phyloP scores from a whole-genome alignment of 2,329 filamentous ascomycete species.

The Apiospora saccharicola region DNA sequence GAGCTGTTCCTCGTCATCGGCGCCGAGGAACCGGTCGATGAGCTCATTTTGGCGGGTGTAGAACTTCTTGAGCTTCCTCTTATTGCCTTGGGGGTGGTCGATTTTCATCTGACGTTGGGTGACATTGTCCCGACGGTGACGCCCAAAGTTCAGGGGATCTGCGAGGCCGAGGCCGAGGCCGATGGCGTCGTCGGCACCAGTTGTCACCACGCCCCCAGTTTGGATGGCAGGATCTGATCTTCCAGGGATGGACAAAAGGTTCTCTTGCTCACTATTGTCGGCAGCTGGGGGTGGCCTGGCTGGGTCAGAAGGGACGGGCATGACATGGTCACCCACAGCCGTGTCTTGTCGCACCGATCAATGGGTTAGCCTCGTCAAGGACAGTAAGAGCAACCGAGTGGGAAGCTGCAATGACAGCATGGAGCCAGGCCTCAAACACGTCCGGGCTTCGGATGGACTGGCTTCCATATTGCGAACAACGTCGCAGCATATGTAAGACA shows the following conservation, averaged over 20 bases:
- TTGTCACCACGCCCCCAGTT: constrained; percentile 15
- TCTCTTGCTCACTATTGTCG: constrained; percentile 28
- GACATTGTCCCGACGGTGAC: constrained; percentile 49
- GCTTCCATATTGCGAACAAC: constrained; percentile 11
- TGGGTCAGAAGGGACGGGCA: constrained; percentile 4
- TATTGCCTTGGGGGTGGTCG: constrained; percentile 55
- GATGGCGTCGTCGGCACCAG: constrained; percentile 31
- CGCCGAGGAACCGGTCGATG: constrained; percentile 61
- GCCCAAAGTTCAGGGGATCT: constrained; percentile 50
- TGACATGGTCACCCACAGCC: constrained; percentile 14
- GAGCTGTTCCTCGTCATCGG: constrained; percentile 61
- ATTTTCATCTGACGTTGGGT: constrained; percentile 55
- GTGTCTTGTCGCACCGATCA: constrained; percentile 19
- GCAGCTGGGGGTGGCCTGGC: constrained; percentile 18
- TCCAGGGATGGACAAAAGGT: constrained; percentile 25
- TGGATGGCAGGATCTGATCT: constrained; percentile 25
- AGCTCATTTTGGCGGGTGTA: constrained; percentile 57
- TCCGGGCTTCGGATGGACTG: constrained; percentile 25
- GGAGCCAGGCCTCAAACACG: constrained; percentile 23
- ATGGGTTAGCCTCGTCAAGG: constrained; percentile 1
- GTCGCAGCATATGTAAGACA: not conserved
- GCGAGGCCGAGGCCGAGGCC: constrained; percentile 30
- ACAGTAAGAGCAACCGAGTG: constrained; percentile 20
- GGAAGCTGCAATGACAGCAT: not conserved
- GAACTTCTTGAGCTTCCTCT: constrained; percentile 53